Evolutionary conservation across 1,284 basidiomycete species (phyloP).

Genomic region (Agaricales sp.): DNA sequence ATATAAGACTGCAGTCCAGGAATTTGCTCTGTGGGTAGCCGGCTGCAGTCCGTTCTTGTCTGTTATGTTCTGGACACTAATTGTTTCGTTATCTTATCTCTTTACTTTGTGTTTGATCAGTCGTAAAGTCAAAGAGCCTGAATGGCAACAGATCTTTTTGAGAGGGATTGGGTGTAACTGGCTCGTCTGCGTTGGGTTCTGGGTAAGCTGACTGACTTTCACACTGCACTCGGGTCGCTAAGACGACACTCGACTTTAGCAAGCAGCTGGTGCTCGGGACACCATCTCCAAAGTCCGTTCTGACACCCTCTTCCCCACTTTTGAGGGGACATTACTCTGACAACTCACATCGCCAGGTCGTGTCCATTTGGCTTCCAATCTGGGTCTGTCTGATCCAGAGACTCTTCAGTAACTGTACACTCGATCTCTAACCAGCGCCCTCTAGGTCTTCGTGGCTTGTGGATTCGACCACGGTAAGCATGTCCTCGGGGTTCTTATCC

Average conservation of each 20-base stretch:
- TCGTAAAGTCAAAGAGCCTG: constrained; percentile 50
- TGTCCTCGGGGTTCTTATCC: too few species aligned
- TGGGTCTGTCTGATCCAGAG: too few species aligned
- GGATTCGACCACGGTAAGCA: constrained; percentile 63
- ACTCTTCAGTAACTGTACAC: not conserved
- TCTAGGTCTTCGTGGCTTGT: constrained; percentile 59
- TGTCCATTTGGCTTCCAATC: constrained; percentile 69
- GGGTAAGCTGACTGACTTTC: constrained; percentile 34
- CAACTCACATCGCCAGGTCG: too few species aligned
- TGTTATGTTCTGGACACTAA: too few species aligned
- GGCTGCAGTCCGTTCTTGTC: too few species aligned
- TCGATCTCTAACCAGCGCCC: constrained; percentile 2
- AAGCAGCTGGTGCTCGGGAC: constrained; percentile 66
- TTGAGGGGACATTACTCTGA: not conserved
- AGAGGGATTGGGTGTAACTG: constrained; percentile 74
- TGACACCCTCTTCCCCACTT: not conserved
- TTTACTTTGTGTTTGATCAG: too few species aligned
- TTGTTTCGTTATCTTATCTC: too few species aligned
- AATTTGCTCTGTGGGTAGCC: constrained; percentile 51
- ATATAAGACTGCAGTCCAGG: constrained; percentile 40
- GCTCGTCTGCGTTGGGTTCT: constrained; percentile 70
- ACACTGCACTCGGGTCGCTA: too few species aligned
- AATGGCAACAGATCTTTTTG: constrained; percentile 68
- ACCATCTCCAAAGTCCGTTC: constrained; percentile 58
- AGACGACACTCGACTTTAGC: constrained; percentile 28